These are phyloP conservation scores for Xerocomus brunneocitrinus DNA, from an alignment of 768 basidiomycete genomes.

Conservation along the genomic window DNA sequence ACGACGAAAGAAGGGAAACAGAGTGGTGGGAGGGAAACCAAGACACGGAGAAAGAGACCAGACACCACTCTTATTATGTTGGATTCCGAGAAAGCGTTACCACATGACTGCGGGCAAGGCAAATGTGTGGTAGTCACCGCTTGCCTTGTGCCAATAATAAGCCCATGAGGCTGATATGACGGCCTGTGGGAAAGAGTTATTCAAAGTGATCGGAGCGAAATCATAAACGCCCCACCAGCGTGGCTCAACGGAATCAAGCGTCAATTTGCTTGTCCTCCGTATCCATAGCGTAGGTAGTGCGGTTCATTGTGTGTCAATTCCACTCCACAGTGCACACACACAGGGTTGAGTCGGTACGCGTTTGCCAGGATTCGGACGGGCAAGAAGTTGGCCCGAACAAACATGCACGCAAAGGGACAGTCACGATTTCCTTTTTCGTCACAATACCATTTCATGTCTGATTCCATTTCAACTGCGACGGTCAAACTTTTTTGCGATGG, in stretches of 20 bases:
- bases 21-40: background rate
- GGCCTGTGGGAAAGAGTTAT: background rate
- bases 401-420: background rate
- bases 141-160: constrained; percentile 19
- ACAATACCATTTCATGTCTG: background rate
- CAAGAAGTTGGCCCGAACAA: background rate
- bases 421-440: background rate
- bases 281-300: background rate
- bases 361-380: background rate
- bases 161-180: background rate
- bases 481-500: background rate
- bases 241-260: background rate
- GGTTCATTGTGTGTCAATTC: background rate
- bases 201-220: background rate
- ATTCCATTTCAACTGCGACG: background rate
- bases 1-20: constrained; percentile 1
- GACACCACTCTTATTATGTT: constrained; percentile 1
- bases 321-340: background rate
- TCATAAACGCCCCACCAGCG: background rate
- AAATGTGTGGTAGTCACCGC: background rate
- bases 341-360: background rate
- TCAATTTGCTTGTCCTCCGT: background rate
- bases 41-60: background rate
- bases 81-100: background rate
- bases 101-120: background rate